Conservation (phyloP, 2,329 filamentous ascomycete species). For the Phialophora chinensis region DNA sequence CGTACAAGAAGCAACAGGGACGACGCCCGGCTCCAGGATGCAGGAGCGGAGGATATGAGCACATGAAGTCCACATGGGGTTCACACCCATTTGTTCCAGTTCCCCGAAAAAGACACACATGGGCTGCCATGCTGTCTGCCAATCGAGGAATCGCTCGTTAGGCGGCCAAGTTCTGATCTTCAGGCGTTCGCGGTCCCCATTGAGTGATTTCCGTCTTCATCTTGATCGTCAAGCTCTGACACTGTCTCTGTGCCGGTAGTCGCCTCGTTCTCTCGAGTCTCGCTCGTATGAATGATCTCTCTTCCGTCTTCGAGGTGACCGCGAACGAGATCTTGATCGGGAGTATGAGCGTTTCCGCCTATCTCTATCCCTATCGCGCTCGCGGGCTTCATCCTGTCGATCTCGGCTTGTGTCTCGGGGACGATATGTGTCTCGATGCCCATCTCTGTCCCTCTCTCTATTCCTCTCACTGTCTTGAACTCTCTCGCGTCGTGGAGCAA, state of each 20-base stretch:
- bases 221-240: neutral
- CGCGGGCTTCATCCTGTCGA: conserved; percentile 29
- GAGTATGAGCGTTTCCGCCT: conserved; percentile 46
- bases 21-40: no score
- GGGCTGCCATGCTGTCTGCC: conserved; percentile 1
- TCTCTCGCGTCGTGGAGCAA: conserved; percentile 44
- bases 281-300: conserved; percentile 19
- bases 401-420: conserved; percentile 33
- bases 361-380: conserved; percentile 46
- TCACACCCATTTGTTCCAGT: neutral
- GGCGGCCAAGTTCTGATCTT: neutral
- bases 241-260: conserved; percentile 42
- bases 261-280: conserved; percentile 31
- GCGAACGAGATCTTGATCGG: conserved; percentile 28
- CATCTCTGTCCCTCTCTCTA: conserved; percentile 24
- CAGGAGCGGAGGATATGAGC: neutral
- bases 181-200: neutral
- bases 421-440: conserved; percentile 40
- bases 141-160: neutral
- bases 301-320: conserved; percentile 28
- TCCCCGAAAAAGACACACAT: neutral
- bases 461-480: conserved; percentile 36
- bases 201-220: neutral
- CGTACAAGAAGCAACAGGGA: no score
- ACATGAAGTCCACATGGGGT: neutral